A percentile compares a stretch with the other conserved stretches of the same genome.
Conservation (phyloP, 441 rosid species). For the Jatropha multifida region DNA sequence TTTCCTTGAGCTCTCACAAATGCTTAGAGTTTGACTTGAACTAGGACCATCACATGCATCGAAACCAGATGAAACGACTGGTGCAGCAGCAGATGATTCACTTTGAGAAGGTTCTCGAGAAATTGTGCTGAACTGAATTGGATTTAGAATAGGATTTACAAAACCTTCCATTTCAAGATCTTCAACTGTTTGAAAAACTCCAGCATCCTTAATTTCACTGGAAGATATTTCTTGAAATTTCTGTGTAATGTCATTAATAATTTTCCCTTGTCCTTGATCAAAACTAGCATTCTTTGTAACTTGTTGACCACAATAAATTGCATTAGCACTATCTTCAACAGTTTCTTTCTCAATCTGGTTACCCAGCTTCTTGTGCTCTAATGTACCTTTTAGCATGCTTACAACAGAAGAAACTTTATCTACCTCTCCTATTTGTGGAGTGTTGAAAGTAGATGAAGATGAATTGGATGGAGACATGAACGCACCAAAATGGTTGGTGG, state of each 20-base stretch:
- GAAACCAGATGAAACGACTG: conserved; percentile 58
- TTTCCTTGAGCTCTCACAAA: conserved; percentile 61
- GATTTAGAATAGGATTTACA: conserved; percentile 35
- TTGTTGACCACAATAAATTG: conserved; percentile 36
- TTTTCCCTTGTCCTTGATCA: conserved; percentile 33
- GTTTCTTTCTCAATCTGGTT: conserved; percentile 42
- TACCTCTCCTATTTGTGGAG: conserved; percentile 33
- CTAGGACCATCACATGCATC: conserved; percentile 63
- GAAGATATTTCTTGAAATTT: conserved; percentile 33
- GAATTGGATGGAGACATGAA: conserved; percentile 56
- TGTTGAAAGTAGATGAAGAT: conserved; percentile 47
- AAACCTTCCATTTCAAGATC: conserved; percentile 51
- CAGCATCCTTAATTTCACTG: conserved; percentile 31
- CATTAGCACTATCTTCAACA: conserved; percentile 38
- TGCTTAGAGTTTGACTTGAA: conserved; percentile 50
- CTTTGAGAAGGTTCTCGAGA: conserved; percentile 68
- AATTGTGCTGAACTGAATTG: conserved; percentile 37
- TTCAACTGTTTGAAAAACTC: conserved; percentile 30
- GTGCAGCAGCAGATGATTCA: conserved; percentile 75
- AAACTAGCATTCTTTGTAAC: conserved; percentile 27
- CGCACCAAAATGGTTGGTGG: conserved; percentile 37
- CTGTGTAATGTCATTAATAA: conserved; percentile 32
- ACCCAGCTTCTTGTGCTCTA: conserved; percentile 53
- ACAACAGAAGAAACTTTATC: conserved; percentile 66
- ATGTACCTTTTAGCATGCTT: conserved; percentile 64